phyloP scores from a whole-genome alignment of 805 yeast genomes.

The Candida bentonensis region DNA sequence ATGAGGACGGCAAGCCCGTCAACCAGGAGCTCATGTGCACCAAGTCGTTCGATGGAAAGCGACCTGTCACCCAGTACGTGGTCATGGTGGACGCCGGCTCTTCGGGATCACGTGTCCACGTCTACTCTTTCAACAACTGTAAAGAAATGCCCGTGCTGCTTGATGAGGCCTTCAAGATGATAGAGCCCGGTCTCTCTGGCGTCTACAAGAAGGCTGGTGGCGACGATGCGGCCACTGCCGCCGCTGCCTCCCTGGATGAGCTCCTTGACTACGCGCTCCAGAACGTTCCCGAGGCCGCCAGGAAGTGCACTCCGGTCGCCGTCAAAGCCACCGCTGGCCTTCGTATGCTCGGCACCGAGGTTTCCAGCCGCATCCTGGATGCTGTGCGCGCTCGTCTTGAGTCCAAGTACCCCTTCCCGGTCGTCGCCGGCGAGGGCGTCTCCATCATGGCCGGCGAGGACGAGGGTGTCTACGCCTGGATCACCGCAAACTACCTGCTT shows the following conservation, averaged over 20 bases:
- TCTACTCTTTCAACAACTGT: conserved; percentile 83
- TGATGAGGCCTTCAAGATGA: conserved; percentile 73
- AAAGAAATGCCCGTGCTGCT: conserved; percentile 68
- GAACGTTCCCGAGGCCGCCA: conserved; percentile 58
- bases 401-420: conserved; percentile 78
- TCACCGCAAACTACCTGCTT: conserved; percentile 82
- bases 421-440: conserved; percentile 75
- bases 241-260: conserved; percentile 82
- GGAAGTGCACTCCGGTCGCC: conserved; percentile 81
- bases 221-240: conserved; percentile 46
- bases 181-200: conserved; percentile 82
- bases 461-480: conserved; percentile 98
- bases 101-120: conserved; percentile 90
- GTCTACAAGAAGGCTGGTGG: conserved; percentile 21
- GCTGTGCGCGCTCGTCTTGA: conserved; percentile 70
- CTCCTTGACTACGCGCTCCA: conserved; percentile 63
- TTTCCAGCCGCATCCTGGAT: conserved; percentile 53
- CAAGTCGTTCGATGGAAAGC: conserved; percentile 23
- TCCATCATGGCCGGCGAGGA: conserved; percentile 92
- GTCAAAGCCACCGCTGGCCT: conserved; percentile 98
- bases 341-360: conserved; percentile 66
- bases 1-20: conserved; percentile 14
- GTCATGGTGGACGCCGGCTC: conserved; percentile 98
- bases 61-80: conserved; percentile 47
- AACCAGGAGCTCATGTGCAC: conserved; percentile 14